These are phyloP conservation scores for Sordariomycetes sp. DNA, from an alignment of 2,329 filamentous ascomycete genomes.

Conservation along the genomic window DNA sequence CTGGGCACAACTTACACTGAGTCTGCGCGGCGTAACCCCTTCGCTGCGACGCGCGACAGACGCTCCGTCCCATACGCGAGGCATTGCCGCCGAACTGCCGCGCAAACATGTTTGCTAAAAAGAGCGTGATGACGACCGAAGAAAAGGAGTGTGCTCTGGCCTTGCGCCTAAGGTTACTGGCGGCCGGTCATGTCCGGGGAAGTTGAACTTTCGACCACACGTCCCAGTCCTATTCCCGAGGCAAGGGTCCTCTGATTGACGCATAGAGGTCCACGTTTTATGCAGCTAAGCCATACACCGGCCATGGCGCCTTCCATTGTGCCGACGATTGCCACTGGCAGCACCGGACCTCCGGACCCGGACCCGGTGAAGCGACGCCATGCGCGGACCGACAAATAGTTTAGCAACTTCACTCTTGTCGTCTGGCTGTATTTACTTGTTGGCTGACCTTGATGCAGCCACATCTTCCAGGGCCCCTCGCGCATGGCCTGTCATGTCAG, in stretches of 20 bases:
- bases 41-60: neutral
- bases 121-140: neutral
- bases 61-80: slow-evolving; percentile 1
- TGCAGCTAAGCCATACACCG: neutral
- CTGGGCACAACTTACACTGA: neutral
- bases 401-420: no score
- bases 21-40: neutral
- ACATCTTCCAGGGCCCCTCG: no score
- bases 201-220: no score
- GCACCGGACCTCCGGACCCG: no score
- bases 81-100: slow-evolving; percentile 1
- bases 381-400: no score
- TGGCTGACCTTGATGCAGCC: no score
- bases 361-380: no score
- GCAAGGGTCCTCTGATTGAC: neutral
- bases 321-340: neutral
- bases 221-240: no score
- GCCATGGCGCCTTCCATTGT: neutral
- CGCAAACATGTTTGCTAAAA: slow-evolving; percentile 2
- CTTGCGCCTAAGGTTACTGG: no score
- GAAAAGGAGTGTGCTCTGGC: neutral
- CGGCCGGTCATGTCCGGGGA: no score
- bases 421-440: no score
- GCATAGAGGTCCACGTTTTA: neutral
- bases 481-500: no score